These are phyloP conservation scores for Trichoderma sp. DNA, from an alignment of 2,329 filamentous ascomycete species.

Conservation along the genomic window DNA sequence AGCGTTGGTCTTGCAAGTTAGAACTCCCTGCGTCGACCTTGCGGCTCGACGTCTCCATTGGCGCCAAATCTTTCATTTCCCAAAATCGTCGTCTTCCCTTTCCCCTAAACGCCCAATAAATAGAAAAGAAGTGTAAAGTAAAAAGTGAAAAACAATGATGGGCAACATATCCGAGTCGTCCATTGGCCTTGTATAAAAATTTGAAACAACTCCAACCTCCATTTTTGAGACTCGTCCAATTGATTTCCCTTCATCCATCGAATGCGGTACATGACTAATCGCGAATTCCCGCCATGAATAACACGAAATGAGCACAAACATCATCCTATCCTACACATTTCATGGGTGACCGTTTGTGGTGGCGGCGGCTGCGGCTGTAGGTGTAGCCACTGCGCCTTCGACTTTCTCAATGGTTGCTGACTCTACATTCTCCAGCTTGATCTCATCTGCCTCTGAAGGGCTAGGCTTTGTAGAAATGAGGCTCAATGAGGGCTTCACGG, in stretches of 20 bases:
- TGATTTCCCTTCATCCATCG: slow-evolving; percentile 21
- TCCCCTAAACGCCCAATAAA: slow-evolving; percentile 1
- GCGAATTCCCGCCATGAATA: background rate
- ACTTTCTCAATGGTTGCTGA: slow-evolving; percentile 30
- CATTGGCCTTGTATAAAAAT: slow-evolving; percentile 17
- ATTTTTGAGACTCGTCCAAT: slow-evolving; percentile 27
- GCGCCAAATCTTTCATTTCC: slow-evolving; percentile 8
- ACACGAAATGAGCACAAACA: slow-evolving; percentile 26
- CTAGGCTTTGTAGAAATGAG: slow-evolving; percentile 32
- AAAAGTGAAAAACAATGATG: background rate
- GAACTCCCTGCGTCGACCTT: background rate
- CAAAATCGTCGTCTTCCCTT: background rate
- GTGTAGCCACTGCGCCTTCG: slow-evolving; percentile 26
- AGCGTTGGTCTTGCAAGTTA: background rate
- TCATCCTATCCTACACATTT: slow-evolving; percentile 24
- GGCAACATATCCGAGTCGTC: slow-evolving; percentile 1
- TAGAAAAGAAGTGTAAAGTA: background rate
- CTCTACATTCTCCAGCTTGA: slow-evolving; percentile 38
- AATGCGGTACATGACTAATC: slow-evolving; percentile 21
- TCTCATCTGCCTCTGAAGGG: slow-evolving; percentile 36
- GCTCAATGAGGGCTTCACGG: slow-evolving; percentile 35
- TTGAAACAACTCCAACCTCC: slow-evolving; percentile 28
- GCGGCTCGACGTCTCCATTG: background rate
- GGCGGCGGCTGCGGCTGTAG: slow-evolving; percentile 24
- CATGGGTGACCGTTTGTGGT: slow-evolving; percentile 30